Percentiles rank a stretch among this genome's conserved stretches.
Conservation (phyloP, 2,329 filamentous ascomycete species). For the Botrytis fabae region DNA sequence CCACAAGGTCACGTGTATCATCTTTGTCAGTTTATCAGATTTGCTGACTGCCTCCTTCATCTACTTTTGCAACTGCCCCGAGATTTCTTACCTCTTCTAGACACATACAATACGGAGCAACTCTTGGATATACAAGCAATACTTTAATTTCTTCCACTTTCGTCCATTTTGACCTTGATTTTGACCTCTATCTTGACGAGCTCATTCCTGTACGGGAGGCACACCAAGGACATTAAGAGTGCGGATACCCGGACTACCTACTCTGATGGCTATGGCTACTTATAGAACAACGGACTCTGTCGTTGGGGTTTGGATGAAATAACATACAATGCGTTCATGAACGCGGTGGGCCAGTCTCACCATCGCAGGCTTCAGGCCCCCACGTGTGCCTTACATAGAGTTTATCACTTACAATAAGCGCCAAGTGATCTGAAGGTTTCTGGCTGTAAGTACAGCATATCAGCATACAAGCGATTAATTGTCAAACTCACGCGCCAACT, state of each 20-base stretch:
- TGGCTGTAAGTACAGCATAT: neutral
- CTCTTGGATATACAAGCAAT: neutral
- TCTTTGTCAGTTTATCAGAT: neutral
- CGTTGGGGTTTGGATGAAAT: neutral
- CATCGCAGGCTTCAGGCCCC: neutral
- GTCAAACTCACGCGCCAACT: neutral
- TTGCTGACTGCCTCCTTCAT: neutral
- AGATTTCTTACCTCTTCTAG: neutral
- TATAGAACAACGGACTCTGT: neutral
- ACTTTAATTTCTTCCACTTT: neutral
- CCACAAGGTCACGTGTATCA: neutral
- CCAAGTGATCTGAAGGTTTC: neutral
- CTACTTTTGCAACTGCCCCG: neutral
- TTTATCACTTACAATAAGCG: neutral
- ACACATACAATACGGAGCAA: neutral
- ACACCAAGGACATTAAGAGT: neutral
- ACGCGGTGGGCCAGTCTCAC: neutral
- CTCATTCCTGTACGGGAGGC: neutral
- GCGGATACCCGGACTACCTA: neutral
- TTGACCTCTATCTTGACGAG: neutral
- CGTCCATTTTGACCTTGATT: neutral
- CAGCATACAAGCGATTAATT: neutral
- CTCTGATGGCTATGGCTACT: neutral
- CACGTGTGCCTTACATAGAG: neutral
- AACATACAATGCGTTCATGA: neutral